These are phyloP conservation scores for Pseudoscleropodium purum DNA, from an alignment of 225 moss, liverwort and hornwort species.

Conservation along the genomic window DNA sequence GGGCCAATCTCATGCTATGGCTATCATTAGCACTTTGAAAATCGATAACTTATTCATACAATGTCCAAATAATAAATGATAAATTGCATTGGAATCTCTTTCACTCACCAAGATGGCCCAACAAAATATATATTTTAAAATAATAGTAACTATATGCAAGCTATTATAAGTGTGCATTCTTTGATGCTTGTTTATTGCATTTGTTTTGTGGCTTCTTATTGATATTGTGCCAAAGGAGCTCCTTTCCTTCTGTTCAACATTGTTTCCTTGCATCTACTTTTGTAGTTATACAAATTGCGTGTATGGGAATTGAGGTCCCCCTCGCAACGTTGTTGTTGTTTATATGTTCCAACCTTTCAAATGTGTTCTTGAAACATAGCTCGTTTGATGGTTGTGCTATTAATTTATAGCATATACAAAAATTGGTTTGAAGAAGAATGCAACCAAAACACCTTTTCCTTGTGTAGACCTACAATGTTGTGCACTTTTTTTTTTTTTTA, in stretches of 20 bases:
- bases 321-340: not conserved
- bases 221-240: rapidly evolving
- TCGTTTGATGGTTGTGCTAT: not conserved
- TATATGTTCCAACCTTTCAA: not conserved
- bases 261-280: not conserved
- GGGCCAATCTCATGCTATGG: not conserved
- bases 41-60: no score
- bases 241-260: rapidly evolving
- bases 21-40: not conserved
- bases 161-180: not conserved
- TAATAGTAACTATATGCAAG: not conserved
- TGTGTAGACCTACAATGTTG: not conserved
- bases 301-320: not conserved
- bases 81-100: not conserved
- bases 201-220: not conserved
- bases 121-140: not conserved
- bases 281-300: not conserved
- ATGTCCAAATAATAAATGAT: not conserved
- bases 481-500: not conserved
- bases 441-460: not conserved
- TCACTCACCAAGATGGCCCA: no score
- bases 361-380: rapidly evolving
- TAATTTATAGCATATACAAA: no score
- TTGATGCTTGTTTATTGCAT: not conserved
- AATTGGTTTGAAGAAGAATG: not conserved